Conservation (phyloP, 148 eudicot species). For the Talinum fruticosum region DNA sequence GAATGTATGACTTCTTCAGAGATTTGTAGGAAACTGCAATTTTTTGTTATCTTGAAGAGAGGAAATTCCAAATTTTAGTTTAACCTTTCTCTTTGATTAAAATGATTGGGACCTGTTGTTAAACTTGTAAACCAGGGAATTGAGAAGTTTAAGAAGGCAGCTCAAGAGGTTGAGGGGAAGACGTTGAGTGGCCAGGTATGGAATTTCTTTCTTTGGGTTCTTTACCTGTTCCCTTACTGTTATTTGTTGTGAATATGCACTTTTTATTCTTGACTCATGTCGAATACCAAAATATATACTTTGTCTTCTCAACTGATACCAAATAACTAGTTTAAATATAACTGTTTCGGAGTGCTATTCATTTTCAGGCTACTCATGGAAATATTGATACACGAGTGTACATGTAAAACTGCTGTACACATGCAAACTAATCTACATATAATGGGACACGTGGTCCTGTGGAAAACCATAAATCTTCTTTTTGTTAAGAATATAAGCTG, state of each 20-base stretch:
- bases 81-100: neutral
- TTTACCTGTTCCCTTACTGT: constrained; percentile 2
- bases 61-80: neutral
- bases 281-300: neutral
- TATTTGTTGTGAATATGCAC: neutral
- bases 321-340: neutral
- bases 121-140: constrained; percentile 57
- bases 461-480: neutral
- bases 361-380: neutral
- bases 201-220: constrained; percentile 12
- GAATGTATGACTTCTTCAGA: no score
- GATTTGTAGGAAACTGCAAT: neutral
- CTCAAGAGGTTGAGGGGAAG: constrained; percentile 73
- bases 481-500: neutral
- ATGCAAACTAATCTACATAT: neutral
- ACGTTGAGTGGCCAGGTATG: constrained; percentile 74
- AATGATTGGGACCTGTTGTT: neutral
- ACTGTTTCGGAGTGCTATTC: neutral
- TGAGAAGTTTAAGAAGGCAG: constrained; percentile 79
- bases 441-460: neutral
- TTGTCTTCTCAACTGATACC: neutral
- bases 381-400: neutral
- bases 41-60: neutral
- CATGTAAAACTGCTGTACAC: neutral
- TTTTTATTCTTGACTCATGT: neutral